Conservation (phyloP, 2,329 filamentous ascomycete genomes). For the Sarocladiaceae sp. region DNA sequence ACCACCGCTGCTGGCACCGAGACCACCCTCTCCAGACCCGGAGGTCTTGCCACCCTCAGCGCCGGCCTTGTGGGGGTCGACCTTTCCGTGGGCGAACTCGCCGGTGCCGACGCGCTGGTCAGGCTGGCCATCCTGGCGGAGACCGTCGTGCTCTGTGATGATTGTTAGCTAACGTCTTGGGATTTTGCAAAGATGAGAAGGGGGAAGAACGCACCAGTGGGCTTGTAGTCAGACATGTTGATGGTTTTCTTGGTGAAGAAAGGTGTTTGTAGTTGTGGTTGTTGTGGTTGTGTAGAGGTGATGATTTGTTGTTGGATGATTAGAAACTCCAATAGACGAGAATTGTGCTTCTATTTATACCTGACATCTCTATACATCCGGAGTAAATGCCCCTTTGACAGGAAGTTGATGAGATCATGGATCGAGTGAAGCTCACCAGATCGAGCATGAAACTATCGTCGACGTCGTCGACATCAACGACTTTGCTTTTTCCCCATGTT, state of each 20-base stretch:
- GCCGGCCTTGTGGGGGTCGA: constrained; percentile 17
- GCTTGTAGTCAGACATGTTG: constrained; percentile 2
- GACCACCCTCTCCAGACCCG: neutral
- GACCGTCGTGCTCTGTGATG: constrained; percentile 17
- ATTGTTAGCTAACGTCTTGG: neutral
- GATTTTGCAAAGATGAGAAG: neutral
- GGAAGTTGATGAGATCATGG: neutral
- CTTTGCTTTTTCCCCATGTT: constrained; percentile 1
- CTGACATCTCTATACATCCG: neutral
- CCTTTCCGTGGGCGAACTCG: constrained; percentile 20
- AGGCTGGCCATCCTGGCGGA: constrained; percentile 19
- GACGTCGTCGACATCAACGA: too few species aligned
- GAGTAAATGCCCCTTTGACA: neutral
- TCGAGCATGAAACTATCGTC: neutral
- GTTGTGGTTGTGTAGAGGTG: neutral
- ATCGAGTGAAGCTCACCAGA: neutral
- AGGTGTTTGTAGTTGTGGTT: neutral
- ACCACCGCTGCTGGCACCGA: neutral
- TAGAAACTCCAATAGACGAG: neutral
- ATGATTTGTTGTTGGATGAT: neutral
- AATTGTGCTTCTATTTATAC: neutral
- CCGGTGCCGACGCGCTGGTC: constrained; percentile 18
- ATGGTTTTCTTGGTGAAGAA: neutral
- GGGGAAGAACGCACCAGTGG: neutral
- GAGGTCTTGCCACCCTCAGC: constrained; percentile 16